Evolutionary conservation across 805 yeast genomes (phyloP).

Genomic region (Starmerella scarabaei): DNA sequence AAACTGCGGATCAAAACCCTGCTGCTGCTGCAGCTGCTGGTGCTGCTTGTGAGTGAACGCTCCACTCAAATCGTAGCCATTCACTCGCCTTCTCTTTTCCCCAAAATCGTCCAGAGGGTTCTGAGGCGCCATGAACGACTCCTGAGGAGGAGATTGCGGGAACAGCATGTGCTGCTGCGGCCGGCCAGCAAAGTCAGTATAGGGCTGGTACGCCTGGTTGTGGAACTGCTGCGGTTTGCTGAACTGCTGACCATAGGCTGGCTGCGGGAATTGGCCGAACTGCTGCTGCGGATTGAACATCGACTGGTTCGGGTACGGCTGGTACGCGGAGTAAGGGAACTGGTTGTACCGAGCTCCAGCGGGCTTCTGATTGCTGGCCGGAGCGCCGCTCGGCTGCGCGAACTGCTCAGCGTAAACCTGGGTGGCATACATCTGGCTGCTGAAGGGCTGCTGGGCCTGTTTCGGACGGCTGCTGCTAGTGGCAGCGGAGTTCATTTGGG

Average conservation of each 20-base stretch:
- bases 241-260: too few relatives aligned
- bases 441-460: background rate
- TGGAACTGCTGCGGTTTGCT: background rate
- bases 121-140: slow-evolving; percentile 4
- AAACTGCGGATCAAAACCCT: background rate
- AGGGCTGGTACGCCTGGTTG: background rate
- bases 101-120: slow-evolving; percentile 8
- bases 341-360: background rate
- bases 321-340: background rate
- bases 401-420: background rate
- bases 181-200: too few relatives aligned
- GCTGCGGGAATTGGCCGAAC: too few relatives aligned
- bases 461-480: background rate
- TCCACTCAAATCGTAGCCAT: background rate
- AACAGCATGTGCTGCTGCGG: slow-evolving; percentile 1
- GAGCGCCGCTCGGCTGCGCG: background rate
- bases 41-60: background rate
- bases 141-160: slow-evolving; percentile 16
- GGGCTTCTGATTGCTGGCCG: background rate
- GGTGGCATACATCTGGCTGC: background rate
- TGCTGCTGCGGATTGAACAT: too few relatives aligned
- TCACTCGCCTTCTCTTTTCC: slow-evolving; percentile 15
- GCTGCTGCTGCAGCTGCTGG: slow-evolving; percentile 9
- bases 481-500: background rate
- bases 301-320: too few relatives aligned